Evolutionary conservation across 129 eudicot species (phyloP).

Genomic region (Solidago caesia): DNA sequence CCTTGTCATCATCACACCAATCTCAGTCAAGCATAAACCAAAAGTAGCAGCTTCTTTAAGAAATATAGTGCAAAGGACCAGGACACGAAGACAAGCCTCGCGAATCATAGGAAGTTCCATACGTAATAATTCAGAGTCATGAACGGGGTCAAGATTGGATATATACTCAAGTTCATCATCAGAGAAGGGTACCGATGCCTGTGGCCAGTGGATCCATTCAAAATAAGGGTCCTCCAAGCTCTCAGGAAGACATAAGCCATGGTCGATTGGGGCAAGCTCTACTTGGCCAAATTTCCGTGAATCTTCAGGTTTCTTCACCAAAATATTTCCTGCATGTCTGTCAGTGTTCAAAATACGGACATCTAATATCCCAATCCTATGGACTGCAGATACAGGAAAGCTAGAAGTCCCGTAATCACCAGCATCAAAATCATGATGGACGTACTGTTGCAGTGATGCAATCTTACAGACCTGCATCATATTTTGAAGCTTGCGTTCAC

Average conservation of each 20-base stretch:
- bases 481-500: conserved; percentile 10
- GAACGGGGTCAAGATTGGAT: conserved; percentile 33
- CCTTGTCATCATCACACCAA: conserved; percentile 30
- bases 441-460: conserved; percentile 31
- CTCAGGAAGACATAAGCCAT: conserved; percentile 27
- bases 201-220: conserved; percentile 35
- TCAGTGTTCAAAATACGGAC: conserved; percentile 33
- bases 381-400: conserved; percentile 35
- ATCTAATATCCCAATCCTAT: conserved; percentile 37
- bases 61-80: conserved; percentile 36
- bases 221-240: conserved; percentile 27
- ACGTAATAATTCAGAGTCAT: conserved; percentile 38
- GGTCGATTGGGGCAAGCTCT: conserved; percentile 33
- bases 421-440: conserved; percentile 29
- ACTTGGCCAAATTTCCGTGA: conserved; percentile 24
- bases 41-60: conserved; percentile 40
- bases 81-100: conserved; percentile 43
- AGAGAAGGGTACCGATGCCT: conserved; percentile 25
- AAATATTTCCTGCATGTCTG: conserved; percentile 26
- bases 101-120: conserved; percentile 46
- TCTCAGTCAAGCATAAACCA: conserved; percentile 36
- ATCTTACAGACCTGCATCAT: conserved; percentile 28
- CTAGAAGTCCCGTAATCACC: conserved; percentile 37
- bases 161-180: conserved; percentile 23
- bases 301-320: conserved; percentile 25